phyloP scores from a whole-genome alignment of 140 eudicot species.

The Ambrosia hybrid region DNA sequence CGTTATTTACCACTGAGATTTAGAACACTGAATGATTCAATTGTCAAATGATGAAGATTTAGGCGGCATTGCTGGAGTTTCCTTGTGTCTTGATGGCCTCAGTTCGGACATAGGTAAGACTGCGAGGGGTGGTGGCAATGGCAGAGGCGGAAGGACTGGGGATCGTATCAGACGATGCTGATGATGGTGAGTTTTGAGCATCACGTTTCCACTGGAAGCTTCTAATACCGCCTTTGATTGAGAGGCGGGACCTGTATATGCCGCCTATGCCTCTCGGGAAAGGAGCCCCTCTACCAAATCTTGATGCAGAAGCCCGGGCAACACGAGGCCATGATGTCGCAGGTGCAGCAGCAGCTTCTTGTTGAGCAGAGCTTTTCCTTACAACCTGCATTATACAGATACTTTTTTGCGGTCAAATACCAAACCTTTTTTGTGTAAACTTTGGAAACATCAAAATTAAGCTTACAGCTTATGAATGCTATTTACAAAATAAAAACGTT shows the following conservation, averaged over 20 bases:
- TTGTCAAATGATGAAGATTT: neutral
- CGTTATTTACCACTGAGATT: conserved; percentile 9
- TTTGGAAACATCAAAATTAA: neutral
- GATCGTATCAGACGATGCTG: conserved; percentile 22
- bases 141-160: conserved; percentile 19
- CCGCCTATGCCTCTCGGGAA: conserved; percentile 70
- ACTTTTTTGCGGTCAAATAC: neutral
- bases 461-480: too few species aligned
- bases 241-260: conserved; percentile 54
- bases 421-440: neutral
- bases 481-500: too few species aligned
- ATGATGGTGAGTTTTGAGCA: conserved; percentile 28
- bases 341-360: conserved; percentile 49
- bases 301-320: conserved; percentile 56
- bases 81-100: conserved; percentile 54
- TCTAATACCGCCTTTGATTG: conserved; percentile 67
- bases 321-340: conserved; percentile 58
- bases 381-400: conserved; percentile 57
- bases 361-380: conserved; percentile 60
- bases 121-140: conserved; percentile 46
- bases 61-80: conserved; percentile 36
- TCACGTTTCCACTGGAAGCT: conserved; percentile 96
- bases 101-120: conserved; percentile 75
- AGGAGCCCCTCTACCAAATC: conserved; percentile 51
- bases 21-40: neutral